Percentiles rank a stretch among this genome's conserved stretches.
Conservation (phyloP, 2,329 filamentous ascomycete genomes). For the Neopestalotiopsis rosae region DNA sequence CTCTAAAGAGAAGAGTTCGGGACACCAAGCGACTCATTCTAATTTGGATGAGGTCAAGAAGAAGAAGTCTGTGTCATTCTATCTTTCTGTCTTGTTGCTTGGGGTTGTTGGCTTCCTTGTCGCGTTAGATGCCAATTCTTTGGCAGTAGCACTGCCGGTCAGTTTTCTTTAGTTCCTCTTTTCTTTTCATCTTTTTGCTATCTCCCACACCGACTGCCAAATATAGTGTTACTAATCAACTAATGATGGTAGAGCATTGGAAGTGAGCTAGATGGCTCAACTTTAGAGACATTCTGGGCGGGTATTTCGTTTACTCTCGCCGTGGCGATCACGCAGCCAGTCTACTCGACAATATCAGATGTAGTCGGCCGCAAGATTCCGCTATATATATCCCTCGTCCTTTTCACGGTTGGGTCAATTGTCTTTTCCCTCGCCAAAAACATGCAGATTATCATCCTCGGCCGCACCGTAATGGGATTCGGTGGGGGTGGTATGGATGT, state of each 20-base stretch:
- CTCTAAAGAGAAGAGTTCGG: no score
- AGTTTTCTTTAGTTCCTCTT: no score
- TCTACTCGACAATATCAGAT: constrained; percentile 35
- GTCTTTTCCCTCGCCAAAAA: constrained; percentile 33
- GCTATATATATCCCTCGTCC: constrained; percentile 32
- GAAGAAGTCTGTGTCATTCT: no score
- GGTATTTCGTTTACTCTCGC: constrained; percentile 35
- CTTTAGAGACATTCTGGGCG: constrained; percentile 39
- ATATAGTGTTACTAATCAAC: no score
- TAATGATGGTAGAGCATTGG: constrained; percentile 22
- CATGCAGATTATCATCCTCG: constrained; percentile 32
- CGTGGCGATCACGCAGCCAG: constrained; percentile 31
- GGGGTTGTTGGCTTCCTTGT: no score
- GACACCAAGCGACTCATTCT: no score
- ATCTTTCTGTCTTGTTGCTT: no score
- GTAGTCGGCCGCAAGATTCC: constrained; percentile 38
- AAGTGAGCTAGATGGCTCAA: constrained; percentile 29
- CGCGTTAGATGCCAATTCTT: no score
- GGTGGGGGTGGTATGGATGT: constrained; percentile 38
- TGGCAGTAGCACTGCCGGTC: no score
- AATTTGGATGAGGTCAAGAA: no score
- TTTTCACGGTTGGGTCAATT: constrained; percentile 42
- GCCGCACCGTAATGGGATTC: constrained; percentile 34
- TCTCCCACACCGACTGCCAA: no score
- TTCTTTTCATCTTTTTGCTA: no score